Evolutionary conservation across 2,329 filamentous ascomycete species (phyloP), one percentile per base, ranked within the genome.

Genomic region (Blastomyces gilchristii): DNA sequence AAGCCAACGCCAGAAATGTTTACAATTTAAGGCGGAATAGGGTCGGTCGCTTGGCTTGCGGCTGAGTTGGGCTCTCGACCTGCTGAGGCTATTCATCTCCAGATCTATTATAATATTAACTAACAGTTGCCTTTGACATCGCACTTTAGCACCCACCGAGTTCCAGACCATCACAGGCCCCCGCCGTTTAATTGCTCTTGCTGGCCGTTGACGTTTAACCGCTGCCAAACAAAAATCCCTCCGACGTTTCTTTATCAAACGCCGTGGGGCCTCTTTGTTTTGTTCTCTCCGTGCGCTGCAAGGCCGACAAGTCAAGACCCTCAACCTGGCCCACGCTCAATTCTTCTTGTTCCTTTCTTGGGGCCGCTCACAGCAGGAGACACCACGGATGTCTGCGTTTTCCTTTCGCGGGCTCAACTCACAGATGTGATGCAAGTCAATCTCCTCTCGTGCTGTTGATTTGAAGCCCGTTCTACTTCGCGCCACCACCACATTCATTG

Each of bases 401-500:
- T 16, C 31, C 16, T 41, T 57, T 18, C 37, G 37, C 54, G 11
- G 54, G 22, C 37, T 56, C 31, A 53, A 53, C 31, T 56, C 53
- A 22, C 53, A 22, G 53, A 39, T 31, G 39, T 57, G 54, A 41
- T 39, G 12, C 34, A 57, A 57, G 12, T 57, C n/a, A 57, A 22
- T 57, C n/a, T 57, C 5, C 25, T 31, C 47, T 50, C 31, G n/a
- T 16, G 54, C 14, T 41, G 37, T 22, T 41, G 37, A 57, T 57
- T 57, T 57, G 54, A 25, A 57, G 11, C 37, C n/a, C 22, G 54
- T 41, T 25, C 34, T 41, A 9, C n/a, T 25, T 57, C 54, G 18
- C 28, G 41, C 37, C n/a, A 57, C 57, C 14, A 45, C 25, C 25
- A 59, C 57, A 59, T 41, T 59, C 57, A 41, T 59, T 59, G 14